Conservation (phyloP, 257 asterid species). For the Lavandula angustifolia region DNA sequence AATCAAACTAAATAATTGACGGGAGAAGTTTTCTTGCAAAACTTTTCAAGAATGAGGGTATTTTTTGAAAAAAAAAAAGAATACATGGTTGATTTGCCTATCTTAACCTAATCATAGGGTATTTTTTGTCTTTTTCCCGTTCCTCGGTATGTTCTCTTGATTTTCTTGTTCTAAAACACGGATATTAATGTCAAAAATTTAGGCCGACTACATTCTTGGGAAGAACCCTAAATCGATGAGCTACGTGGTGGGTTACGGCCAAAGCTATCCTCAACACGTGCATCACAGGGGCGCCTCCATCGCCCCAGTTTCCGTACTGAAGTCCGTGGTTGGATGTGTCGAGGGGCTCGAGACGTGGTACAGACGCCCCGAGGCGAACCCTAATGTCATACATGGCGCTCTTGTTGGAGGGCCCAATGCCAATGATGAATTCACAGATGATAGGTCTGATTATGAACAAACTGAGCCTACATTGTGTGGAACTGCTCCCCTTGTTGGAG, state of each 20-base stretch:
- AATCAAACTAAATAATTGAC: too few relatives aligned
- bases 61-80: too few relatives aligned
- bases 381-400: slow-evolving; percentile 67
- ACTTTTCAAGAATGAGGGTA: too few relatives aligned
- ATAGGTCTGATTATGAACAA: slow-evolving; percentile 74
- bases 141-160: too few relatives aligned
- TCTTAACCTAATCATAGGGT: too few relatives aligned
- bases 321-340: slow-evolving; percentile 61
- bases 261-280: slow-evolving; percentile 63
- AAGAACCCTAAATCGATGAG: slow-evolving; percentile 74
- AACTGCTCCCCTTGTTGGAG: slow-evolving; percentile 75
- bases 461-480: slow-evolving; percentile 80
- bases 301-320: slow-evolving; percentile 44
- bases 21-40: too few relatives aligned
- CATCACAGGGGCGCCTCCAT: slow-evolving; percentile 91
- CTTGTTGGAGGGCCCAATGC: slow-evolving; percentile 80
- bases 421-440: slow-evolving; percentile 62
- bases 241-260: slow-evolving; percentile 80
- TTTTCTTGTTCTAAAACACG: too few relatives aligned
- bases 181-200: neutral
- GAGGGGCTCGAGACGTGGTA: slow-evolving; percentile 77
- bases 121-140: too few relatives aligned
- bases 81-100: too few relatives aligned
- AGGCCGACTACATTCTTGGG: slow-evolving; percentile 92
- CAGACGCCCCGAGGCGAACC: slow-evolving; percentile 54